Evolutionary conservation across 352 stramenopile species (phyloP).

Genomic region (Pythium rishiriense): DNA sequence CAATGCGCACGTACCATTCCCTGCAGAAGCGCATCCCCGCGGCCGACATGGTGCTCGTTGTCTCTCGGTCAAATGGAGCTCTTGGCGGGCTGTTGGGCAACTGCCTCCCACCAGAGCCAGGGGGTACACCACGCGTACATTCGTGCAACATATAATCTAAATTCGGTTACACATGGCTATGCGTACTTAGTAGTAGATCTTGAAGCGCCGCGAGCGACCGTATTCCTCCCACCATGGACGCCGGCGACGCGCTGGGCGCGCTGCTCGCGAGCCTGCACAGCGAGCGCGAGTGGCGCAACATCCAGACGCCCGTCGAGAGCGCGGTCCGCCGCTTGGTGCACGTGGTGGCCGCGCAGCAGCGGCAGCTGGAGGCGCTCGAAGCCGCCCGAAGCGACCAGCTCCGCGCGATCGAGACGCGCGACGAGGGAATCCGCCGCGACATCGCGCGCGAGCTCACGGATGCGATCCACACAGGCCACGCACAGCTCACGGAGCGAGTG

Average conservation of each 20-base stretch:
- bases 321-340: constrained; percentile 41
- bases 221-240: not conserved
- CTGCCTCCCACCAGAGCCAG: constrained; percentile 4
- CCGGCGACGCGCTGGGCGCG: constrained; percentile 13
- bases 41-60: constrained; percentile 46
- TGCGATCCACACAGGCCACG: not conserved
- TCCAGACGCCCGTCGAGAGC: constrained; percentile 48
- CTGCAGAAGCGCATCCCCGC: constrained; percentile 88
- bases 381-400: not conserved
- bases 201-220: constrained; percentile 3
- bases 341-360: constrained; percentile 41
- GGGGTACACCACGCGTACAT: constrained; percentile 18
- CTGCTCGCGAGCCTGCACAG: constrained; percentile 32
- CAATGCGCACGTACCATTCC: constrained; percentile 64
- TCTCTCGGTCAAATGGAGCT: not conserved
- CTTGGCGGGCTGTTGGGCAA: constrained; percentile 7
- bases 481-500: constrained; percentile 12
- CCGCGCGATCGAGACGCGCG: not conserved
- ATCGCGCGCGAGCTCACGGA: not conserved
- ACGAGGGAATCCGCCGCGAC: not conserved
- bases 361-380: constrained; percentile 23
- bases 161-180: not conserved
- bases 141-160: constrained; percentile 19
- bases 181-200: constrained; percentile 25
- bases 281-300: constrained; percentile 65